Percentiles rank a stretch among this genome's conserved stretches.
Conservation (phyloP, 1,284 basidiomycete species). For the Cutaneotrichosporon cyanovorans region DNA sequence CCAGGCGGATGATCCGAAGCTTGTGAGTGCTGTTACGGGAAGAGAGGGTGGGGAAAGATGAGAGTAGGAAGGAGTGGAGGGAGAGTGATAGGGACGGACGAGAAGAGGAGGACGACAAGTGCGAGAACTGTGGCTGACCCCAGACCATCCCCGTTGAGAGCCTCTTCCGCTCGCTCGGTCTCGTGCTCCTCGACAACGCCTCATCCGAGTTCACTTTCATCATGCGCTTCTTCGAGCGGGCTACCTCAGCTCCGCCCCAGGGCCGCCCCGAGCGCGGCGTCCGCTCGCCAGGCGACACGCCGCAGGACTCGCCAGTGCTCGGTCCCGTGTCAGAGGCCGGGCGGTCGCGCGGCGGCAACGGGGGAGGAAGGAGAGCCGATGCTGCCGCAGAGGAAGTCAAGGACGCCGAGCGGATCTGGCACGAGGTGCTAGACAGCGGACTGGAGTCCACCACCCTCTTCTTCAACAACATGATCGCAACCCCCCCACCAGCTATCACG, state of each 20-base stretch:
- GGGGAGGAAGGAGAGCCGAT: constrained; percentile 34
- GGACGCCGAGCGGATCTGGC: constrained; percentile 59
- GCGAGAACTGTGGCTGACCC: constrained; percentile 1
- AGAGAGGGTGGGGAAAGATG: too few species aligned
- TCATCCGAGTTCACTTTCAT: constrained; percentile 84
- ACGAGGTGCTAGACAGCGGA: constrained; percentile 80
- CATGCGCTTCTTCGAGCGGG: constrained; percentile 63
- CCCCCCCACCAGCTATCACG: constrained; percentile 59
- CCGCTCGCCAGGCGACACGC: constrained; percentile 18
- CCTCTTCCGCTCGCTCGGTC: constrained; percentile 69
- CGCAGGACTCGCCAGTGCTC: constrained; percentile 25
- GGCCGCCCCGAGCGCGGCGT: background rate
- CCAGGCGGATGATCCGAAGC: constrained; percentile 64
- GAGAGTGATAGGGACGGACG: too few species aligned
- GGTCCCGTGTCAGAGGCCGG: constrained; percentile 30
- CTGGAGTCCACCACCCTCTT: constrained; percentile 63
- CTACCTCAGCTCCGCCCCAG: background rate
- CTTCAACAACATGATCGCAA: constrained; percentile 34
- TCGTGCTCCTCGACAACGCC: constrained; percentile 89
- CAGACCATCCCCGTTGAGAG: constrained; percentile 79
- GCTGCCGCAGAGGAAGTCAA: constrained; percentile 42
- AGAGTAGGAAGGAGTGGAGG: too few species aligned
- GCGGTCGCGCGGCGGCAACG: constrained; percentile 5
- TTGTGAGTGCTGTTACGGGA: background rate
- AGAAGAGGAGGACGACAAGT: too few species aligned